Percentiles rank a stretch among this genome's conserved stretches.
These are phyloP conservation scores for Cicer bijugum DNA, from an alignment of 306 rosid genomes.

Conservation along the genomic window DNA sequence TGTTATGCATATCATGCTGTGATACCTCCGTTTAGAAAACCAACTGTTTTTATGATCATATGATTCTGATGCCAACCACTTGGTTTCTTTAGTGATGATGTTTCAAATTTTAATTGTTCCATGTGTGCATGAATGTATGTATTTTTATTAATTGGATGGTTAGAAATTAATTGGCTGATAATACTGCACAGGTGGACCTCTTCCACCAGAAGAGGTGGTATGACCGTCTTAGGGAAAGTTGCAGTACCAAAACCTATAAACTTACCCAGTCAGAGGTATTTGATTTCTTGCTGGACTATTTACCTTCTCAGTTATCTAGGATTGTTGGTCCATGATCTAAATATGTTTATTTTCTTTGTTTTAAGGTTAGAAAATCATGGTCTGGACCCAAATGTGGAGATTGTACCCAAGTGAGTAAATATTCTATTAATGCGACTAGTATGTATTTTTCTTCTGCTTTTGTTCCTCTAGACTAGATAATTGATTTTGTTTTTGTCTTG, in stretches of 20 bases:
- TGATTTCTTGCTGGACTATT: slow-evolving; percentile 37
- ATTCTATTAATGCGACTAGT: slow-evolving; percentile 25
- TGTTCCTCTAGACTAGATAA: slow-evolving; percentile 15
- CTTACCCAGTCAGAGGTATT: slow-evolving; percentile 95
- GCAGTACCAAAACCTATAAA: slow-evolving; percentile 92
- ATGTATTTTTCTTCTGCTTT: slow-evolving; percentile 28
- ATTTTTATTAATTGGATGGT: slow-evolving; percentile 2
- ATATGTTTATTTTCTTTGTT: slow-evolving; percentile 42
- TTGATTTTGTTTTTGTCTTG: slow-evolving; percentile 37
- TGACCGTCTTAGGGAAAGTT: slow-evolving; percentile 95
- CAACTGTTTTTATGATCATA: slow-evolving; percentile 24
- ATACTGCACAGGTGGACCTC: slow-evolving; percentile 72
- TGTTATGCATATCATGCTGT: background rate
- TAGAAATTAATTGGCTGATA: slow-evolving; percentile 27
- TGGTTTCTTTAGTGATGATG: background rate
- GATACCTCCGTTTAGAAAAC: background rate
- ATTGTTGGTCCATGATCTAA: slow-evolving; percentile 46
- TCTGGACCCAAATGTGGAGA: slow-evolving; percentile 91
- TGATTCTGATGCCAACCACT: slow-evolving; percentile 19
- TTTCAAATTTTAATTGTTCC: slow-evolving; percentile 19
- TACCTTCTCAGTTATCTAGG: slow-evolving; percentile 27
- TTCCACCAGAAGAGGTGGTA: slow-evolving; percentile 86
- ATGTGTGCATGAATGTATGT: background rate
- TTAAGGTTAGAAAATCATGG: slow-evolving; percentile 96
- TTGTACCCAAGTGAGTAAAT: slow-evolving; percentile 91